Evolutionary conservation across 2,329 filamentous ascomycete species (phyloP).

Genomic region (Fonsecaea monophora): DNA sequence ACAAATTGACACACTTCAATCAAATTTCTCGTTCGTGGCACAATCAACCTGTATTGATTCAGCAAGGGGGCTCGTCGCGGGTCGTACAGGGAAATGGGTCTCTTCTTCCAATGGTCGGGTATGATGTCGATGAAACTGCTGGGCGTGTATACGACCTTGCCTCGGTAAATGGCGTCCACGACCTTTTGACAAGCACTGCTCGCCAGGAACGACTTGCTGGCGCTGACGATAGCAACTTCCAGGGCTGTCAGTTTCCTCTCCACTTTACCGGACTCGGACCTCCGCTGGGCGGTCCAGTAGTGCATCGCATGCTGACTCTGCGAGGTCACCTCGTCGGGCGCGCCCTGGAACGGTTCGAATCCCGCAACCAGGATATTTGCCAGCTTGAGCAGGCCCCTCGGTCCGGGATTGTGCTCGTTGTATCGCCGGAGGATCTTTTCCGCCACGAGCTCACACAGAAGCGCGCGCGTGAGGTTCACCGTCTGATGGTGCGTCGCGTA

Average conservation of each 20-base stretch:
- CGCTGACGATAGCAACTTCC: conserved; percentile 81
- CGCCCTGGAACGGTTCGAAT: conserved; percentile 85
- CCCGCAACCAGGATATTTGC: conserved; percentile 82
- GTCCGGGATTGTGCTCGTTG: conserved; percentile 76
- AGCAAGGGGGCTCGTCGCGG: conserved; percentile 75
- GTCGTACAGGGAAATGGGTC: conserved; percentile 81
- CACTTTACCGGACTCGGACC: conserved; percentile 45
- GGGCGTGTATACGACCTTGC: conserved; percentile 80
- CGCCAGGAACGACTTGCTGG: conserved; percentile 79
- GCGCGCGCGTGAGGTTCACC: conserved; percentile 77
- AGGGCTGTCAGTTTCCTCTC: conserved; percentile 74
- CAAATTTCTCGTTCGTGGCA: conserved; percentile 77
- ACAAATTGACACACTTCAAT: conserved; percentile 78
- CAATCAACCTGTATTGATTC: conserved; percentile 84
- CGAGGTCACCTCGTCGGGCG: conserved; percentile 69
- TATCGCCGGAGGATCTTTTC: conserved; percentile 78
- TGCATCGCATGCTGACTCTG: conserved; percentile 59
- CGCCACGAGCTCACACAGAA: conserved; percentile 79
- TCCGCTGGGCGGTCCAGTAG: conserved; percentile 51
- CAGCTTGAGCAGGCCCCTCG: conserved; percentile 73
- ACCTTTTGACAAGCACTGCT: conserved; percentile 81
- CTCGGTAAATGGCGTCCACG: conserved; percentile 81
- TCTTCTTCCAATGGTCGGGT: conserved; percentile 83
- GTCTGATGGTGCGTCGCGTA: conserved; percentile 79
- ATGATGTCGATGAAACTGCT: conserved; percentile 82